Evolutionary conservation across 108 stramenopile species (phyloP), one percentile per base, ranked within the genome.

Genomic region (Cylindrotheca closterium): DNA sequence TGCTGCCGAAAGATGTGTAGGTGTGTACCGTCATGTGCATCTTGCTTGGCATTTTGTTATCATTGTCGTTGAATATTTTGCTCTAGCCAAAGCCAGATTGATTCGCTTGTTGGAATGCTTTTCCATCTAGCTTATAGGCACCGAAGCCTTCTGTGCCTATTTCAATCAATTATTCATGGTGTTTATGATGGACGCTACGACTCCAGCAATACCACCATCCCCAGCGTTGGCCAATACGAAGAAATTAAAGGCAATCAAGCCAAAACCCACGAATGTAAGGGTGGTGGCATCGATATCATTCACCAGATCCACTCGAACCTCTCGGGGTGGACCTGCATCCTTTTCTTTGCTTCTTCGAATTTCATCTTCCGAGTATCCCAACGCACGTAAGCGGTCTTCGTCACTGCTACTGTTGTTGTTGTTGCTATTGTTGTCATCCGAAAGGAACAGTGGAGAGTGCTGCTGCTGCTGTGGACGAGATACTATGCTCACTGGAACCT

Each of bases 221-320:
- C 92, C 92, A 81, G 88, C 62, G 72, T 93, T 89, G 37, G 87
- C 92, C 33, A 93, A 63, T 5, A 90, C 84, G 21, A 90, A 82
- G 70, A 93, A 93, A 49, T 93, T 93, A 59, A 90, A 74, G 8
- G 92, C 92, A 75, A 93, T 90, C 62, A 87, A 71, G 0, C 72
- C 83, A 75, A 93, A 90, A 3, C 92, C 92, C 48, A 93, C 67
- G 50, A 87, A 87, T 17, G 92, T 90, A 23, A 93, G 34, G 0
- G 87, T 88, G 25, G 82, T 61, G 0, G 88, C 33, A 68, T 92
- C 91, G 4, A 89, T 76, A 37, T 92, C 84, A 15, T 51, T 65
- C 18, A 86, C 70, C 49, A 81, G 53, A 70, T 82, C 75, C 30
- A 88, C 85, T 21, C 77, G 77, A 30, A 88, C 87, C n/a, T 85